phyloP scores from a whole-genome alignment of 2,329 filamentous ascomycete species.

The Exophiala alcalophila region DNA sequence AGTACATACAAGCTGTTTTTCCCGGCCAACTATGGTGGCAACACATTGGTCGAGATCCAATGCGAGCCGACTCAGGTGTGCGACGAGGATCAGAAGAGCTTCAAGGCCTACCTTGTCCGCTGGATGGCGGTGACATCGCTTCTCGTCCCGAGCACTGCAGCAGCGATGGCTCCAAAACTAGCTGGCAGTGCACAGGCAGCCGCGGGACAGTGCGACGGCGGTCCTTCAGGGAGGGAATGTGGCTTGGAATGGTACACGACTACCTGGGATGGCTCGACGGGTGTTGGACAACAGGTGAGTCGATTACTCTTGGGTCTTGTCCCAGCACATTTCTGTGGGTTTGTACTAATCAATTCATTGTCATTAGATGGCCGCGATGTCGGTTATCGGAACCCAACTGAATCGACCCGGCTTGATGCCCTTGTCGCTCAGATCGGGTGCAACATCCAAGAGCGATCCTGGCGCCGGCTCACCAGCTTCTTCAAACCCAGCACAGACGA shows the following conservation, averaged over 20 bases:
- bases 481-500: slow-evolving; percentile 13
- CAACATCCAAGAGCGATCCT: slow-evolving; percentile 47
- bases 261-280: slow-evolving; percentile 38
- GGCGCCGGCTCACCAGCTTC: slow-evolving; percentile 33
- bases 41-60: slow-evolving; percentile 58
- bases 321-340: neutral
- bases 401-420: slow-evolving; percentile 47
- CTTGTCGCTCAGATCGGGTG: slow-evolving; percentile 55
- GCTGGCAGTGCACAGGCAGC: slow-evolving; percentile 53
- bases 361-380: slow-evolving; percentile 58
- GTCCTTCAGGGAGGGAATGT: slow-evolving; percentile 47
- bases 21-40: slow-evolving; percentile 44
- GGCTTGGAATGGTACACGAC: slow-evolving; percentile 42
- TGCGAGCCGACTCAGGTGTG: slow-evolving; percentile 56
- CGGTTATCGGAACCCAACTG: slow-evolving; percentile 61
- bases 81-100: slow-evolving; percentile 61
- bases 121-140: slow-evolving; percentile 58
- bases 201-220: slow-evolving; percentile 52
- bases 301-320: neutral
- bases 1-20: slow-evolving; percentile 52
- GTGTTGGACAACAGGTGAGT: slow-evolving; percentile 42
- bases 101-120: slow-evolving; percentile 63
- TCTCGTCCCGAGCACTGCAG: slow-evolving; percentile 55
- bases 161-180: slow-evolving; percentile 51
- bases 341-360: neutral